Percentiles rank a stretch among this genome's conserved stretches.
phyloP scores from a whole-genome alignment of 2,329 filamentous ascomycete genomes.

The Pestalotiopsis sp. region DNA sequence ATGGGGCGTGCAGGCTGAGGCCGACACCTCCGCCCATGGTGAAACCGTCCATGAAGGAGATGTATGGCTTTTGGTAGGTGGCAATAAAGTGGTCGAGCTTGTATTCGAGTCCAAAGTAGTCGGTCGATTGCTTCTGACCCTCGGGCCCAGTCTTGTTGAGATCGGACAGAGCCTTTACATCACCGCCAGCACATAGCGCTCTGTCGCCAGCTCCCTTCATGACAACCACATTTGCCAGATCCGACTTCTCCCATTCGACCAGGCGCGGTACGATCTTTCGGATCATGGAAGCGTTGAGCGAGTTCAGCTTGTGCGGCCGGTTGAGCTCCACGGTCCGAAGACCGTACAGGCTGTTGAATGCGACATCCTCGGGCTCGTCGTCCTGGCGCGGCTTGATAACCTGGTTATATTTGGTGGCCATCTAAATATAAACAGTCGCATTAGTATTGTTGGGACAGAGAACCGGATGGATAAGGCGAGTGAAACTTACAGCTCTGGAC shows the following conservation, averaged over 20 bases:
- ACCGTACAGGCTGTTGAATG: conserved; percentile 88
- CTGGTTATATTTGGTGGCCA: conserved; percentile 36
- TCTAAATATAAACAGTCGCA: conserved; percentile 25
- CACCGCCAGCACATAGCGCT: conserved; percentile 92
- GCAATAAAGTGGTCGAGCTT: conserved; percentile 94
- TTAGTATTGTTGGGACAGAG: not conserved
- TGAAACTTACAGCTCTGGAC: conserved; percentile 39
- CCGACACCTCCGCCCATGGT: conserved; percentile 99
- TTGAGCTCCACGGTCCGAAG: conserved; percentile 93
- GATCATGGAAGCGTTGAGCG: conserved; percentile 91
- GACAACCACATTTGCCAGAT: conserved; percentile 89
- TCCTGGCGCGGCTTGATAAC: conserved; percentile 58
- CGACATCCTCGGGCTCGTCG: conserved; percentile 86
- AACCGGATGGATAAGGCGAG: not conserved
- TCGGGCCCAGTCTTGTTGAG: conserved; percentile 69
- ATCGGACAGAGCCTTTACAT: conserved; percentile 78
- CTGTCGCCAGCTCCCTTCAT: conserved; percentile 86
- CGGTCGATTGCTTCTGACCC: conserved; percentile 74
- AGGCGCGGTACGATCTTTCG: conserved; percentile 90
- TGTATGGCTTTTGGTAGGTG: conserved; percentile 89
- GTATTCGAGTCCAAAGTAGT: conserved; percentile 96
- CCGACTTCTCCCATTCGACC: conserved; percentile 92
- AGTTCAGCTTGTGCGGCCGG: conserved; percentile 88
- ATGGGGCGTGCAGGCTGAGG: conserved; percentile 90
- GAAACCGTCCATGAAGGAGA: conserved; percentile 95